Evolutionary conservation across 2,329 filamentous ascomycete species (phyloP), one percentile per base, ranked within the genome.

Genomic region (Raffaelea ambrosiae): DNA sequence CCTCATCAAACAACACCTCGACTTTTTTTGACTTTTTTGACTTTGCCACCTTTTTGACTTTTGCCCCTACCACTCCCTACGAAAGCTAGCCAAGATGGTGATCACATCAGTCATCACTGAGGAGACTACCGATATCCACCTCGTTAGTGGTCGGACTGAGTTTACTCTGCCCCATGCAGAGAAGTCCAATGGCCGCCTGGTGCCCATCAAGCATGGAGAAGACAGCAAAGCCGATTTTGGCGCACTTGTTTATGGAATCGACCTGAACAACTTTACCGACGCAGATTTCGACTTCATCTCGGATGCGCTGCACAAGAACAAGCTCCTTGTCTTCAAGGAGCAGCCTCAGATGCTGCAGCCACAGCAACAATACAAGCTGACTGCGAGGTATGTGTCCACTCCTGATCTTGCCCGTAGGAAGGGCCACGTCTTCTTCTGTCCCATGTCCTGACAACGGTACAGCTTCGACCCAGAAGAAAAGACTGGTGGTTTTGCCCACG

Each of bases 401-500:
- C 11, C 42, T 11, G 13, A n/a, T 19, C 31, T 4, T 7, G 5
- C 26, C 10, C 10, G 29, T 2, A 26, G 40, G n/a, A n/a, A n/a
- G n/a, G n/a, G n/a, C n/a, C n/a, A n/a, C n/a, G n/a, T n/a, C n/a
- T n/a, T n/a, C n/a, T n/a, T n/a, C n/a, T n/a, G n/a, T n/a, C n/a
- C n/a, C n/a, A n/a, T n/a, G n/a, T n/a, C n/a, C n/a, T n/a, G n/a
- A 29, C 33, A 42, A 11, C 2, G 48, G 53, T 43, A 43, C 42
- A 57, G 61, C 41, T 61, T 66, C 33, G 63, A 66, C 49, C 63
- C 62, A 0, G 56, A 62, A 0, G 57, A 62, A 60, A 63, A 54
- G 8, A 64, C 63, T 2, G 63, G 64, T 14, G 63, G 63, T 2
- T 67, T 65, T 26, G 63, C 64, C 10, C 64, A 66, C 44, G 63